Evolutionary conservation across 2,329 filamentous ascomycete genomes (phyloP), one percentile per base, ranked within the genome.

Genomic region (Plectosphaerella cucumerina): DNA sequence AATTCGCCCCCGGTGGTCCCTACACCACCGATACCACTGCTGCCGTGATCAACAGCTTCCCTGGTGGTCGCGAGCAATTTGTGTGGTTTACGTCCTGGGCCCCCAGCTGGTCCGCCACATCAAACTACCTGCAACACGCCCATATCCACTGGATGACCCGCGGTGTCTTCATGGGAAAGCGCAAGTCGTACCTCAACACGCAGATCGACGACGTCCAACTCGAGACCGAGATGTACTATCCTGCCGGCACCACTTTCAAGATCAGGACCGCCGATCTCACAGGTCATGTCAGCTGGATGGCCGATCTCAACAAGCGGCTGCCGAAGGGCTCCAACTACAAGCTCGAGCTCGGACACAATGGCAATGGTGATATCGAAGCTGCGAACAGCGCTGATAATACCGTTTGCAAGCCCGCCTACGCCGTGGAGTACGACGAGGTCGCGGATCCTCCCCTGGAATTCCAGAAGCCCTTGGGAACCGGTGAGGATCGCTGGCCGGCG

Each of bases 121-220:
- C 77, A 58, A 82, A 74, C 62, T 81, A 75, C 59, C 63, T 84
- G 47, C 81, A 84, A 64, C 82, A 85, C 64, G 72, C 81, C 10
- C 84, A 78, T 73, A 84, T 85, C 53, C 76, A 76, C 57, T 85
- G 81, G 81, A 62, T 82, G 33, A 84, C 82, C 5, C 73, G 80
- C 54, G 81, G 82, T 35, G 63, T 84, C 9, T 78, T 80, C 54
- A 68, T 77, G 10, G 80, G 80, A 14, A 76, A 78, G 60, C 74
- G 78, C 49, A 73, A 80, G 54, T 69, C 77, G 37, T 75, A 81
- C 54, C 64, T 83, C 34, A 77, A 69, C 64, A 76, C 79, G 12
- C 80, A 84, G 59, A 76, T 85, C 31, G 82, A 86, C 58, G 82
- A 86, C 57, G 80, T 86, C 70, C 80, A 84, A 57, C 68, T 86